Evolutionary conservation across 1,284 basidiomycete species (phyloP), one percentile per base, ranked within the genome.

Genomic region (Pholiota adiposa): DNA sequence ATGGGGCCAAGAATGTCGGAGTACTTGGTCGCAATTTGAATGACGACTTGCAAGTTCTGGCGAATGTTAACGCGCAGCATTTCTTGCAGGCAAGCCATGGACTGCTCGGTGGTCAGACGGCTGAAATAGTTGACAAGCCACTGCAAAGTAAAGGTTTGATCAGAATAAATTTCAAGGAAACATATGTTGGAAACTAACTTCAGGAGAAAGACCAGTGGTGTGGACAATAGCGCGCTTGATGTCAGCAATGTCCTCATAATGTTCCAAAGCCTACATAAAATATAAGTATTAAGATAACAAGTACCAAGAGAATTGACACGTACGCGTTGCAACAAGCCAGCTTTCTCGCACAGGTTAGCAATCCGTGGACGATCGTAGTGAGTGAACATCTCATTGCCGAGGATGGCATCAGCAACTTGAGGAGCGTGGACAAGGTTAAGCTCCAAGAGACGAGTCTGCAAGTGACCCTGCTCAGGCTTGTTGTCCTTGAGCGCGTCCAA

Each of bases 81-180:
- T 79, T 99, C 97, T 69, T 97, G 90, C 78, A 99, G 80, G 75
- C 94, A 98, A 19, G 90, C 92, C 82, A 99, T 91, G 2, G 97
- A 97, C 76, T 99, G 97, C 72, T 99, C 97, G n/a, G 97, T 97
- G 0, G 97, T 99, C 64, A 99, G 85, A 56, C 90, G 89, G 74
- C 96, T 97, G 79, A 99, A 99, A 82, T 98, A 99, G 75, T 88
- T 92, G 71, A 99, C 94, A 52, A 99, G 89, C 97, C 97, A 99
- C 87, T 94, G 65, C 1, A 50, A 16, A 61, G 40, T 31, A 44
- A 44, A 50, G 8, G 50, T 31, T 33, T 19, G 14, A 14, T 25
- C 21, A 38, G 25, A 51, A 16, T 14, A 41, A 18, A 18, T 31
- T 40, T 65, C 55, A 58, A 25, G 23, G n/a, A n/a, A 40, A 55